phyloP scores from a whole-genome alignment of 2,329 filamentous ascomycete genomes.

The Aspergillus sp. region DNA sequence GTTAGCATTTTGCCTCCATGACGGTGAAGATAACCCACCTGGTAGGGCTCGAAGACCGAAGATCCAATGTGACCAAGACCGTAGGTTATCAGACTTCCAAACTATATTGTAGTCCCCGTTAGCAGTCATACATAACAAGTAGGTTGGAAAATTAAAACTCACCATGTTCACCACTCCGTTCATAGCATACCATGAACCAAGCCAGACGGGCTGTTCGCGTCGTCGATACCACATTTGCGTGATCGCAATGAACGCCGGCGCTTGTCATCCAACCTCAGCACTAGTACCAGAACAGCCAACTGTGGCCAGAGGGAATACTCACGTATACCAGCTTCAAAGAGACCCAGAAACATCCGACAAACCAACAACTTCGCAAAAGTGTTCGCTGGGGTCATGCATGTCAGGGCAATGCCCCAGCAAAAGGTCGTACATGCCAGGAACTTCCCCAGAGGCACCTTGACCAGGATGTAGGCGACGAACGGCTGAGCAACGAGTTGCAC shows the following conservation, averaged over 20 bases:
- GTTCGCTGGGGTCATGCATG: constrained; percentile 55
- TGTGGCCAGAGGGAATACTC: constrained; percentile 7
- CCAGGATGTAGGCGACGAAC: constrained; percentile 56
- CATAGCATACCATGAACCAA: constrained; percentile 57
- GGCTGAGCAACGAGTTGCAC: constrained; percentile 58
- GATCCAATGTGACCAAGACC: constrained; percentile 54
- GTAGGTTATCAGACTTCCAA: constrained; percentile 58
- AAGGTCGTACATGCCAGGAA: constrained; percentile 57
- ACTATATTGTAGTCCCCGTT: constrained; percentile 19
- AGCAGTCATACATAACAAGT: not conserved
- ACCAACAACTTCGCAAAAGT: constrained; percentile 55
- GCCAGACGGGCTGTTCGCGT: constrained; percentile 54
- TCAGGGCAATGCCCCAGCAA: constrained; percentile 55
- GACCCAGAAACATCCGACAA: constrained; percentile 58
- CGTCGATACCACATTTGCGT: constrained; percentile 60
- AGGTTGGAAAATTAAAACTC: not conserved
- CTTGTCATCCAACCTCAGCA: constrained; percentile 24
- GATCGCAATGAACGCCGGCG: constrained; percentile 55
- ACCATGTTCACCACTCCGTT: constrained; percentile 59
- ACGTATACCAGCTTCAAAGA: constrained; percentile 55
- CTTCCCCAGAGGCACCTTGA: constrained; percentile 63
- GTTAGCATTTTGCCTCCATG: not conserved
- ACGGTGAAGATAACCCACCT: constrained; percentile 37
- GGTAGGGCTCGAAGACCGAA: constrained; percentile 51
- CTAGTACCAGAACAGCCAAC: not conserved